Conservation (phyloP, 1,139 yeast species). For the Protomyces macrosporus region DNA sequence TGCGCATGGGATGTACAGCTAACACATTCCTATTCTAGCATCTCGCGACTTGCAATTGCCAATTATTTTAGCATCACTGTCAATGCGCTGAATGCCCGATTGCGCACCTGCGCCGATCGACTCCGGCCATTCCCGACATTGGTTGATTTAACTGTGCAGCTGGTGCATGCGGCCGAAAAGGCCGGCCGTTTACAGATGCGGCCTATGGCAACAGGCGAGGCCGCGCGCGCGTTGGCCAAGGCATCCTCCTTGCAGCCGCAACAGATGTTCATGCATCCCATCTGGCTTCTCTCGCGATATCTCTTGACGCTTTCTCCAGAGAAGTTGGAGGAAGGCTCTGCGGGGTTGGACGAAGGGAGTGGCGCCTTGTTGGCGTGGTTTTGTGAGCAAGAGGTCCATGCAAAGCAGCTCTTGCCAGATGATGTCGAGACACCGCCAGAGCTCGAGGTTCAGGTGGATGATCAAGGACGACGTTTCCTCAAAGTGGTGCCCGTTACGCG, state of each 20-base stretch:
- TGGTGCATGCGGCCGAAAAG: neutral
- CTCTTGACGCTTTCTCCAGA: neutral
- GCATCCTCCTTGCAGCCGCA: neutral
- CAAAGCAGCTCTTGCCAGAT: neutral
- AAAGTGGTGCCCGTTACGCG: neutral
- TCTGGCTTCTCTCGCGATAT: neutral
- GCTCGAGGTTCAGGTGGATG: neutral
- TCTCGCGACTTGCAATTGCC: constrained; percentile 14
- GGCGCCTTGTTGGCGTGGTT: neutral
- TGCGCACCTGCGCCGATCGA: constrained; percentile 17
- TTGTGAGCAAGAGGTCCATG: neutral
- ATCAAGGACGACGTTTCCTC: neutral
- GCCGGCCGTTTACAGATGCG: neutral
- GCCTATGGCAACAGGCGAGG: neutral
- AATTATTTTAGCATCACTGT: constrained; percentile 15
- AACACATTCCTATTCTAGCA: neutral
- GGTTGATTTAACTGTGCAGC: neutral
- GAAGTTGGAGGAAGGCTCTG: neutral
- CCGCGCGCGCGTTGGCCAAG: neutral
- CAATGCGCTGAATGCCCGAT: constrained; percentile 10
- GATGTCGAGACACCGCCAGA: neutral
- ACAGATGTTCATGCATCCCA: neutral
- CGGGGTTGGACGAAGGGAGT: neutral
- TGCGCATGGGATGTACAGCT: neutral
- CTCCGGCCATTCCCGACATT: constrained; percentile 6